These are phyloP conservation scores for Myxozyma neglecta DNA, from an alignment of 805 yeast genomes.

Conservation along the genomic window DNA sequence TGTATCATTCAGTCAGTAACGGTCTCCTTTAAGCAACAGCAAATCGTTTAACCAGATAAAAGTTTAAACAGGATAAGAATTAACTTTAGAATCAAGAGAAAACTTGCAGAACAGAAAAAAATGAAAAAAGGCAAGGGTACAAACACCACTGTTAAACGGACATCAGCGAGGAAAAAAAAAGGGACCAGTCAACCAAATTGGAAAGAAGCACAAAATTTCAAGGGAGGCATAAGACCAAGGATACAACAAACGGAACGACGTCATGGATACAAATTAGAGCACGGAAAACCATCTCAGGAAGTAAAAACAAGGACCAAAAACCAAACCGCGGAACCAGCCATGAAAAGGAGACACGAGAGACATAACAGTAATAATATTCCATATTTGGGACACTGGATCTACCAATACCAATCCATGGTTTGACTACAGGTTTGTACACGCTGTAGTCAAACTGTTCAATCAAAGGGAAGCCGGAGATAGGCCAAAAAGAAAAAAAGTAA, in stretches of 20 bases:
- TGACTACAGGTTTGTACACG: not conserved
- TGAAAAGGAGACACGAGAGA: not conserved
- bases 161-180: not conserved
- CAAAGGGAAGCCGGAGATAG: conserved; percentile 5
- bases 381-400: not conserved
- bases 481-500: not conserved
- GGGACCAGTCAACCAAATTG: not conserved
- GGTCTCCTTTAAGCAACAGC: conserved; percentile 1
- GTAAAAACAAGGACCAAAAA: not conserved
- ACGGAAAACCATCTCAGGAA: conserved; percentile 14
- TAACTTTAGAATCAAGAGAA: not conserved
- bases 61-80: not conserved
- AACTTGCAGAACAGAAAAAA: not conserved
- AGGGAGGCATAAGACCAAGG: not conserved
- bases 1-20: not conserved
- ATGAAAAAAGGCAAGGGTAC: not conserved
- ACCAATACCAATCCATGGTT: not conserved
- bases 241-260: not conserved
- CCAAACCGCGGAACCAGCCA: not conserved
- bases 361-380: not conserved
- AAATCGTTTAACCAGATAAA: not conserved
- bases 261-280: no score
- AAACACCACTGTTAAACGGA: not conserved
- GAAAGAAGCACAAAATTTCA: not conserved
- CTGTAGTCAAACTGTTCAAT: conserved; percentile 1